Evolutionary conservation across 768 basidiomycete species (phyloP).

Genomic region (Suillus hirtellus): DNA sequence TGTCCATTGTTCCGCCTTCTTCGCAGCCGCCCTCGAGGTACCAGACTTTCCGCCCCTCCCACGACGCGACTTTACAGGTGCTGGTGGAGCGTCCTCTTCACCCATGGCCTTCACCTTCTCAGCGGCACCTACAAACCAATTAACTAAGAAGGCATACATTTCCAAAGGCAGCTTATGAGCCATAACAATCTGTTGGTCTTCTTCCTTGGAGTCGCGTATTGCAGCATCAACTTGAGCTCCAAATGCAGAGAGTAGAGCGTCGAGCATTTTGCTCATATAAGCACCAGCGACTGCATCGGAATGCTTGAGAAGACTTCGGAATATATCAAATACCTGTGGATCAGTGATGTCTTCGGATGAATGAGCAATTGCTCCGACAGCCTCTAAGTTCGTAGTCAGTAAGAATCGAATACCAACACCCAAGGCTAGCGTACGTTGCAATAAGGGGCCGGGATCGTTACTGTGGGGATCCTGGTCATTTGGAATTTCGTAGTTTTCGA

Average conservation of each 20-base stretch:
- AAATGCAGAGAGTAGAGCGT: constrained; percentile 80
- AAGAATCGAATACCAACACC: constrained; percentile 1
- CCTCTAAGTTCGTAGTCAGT: constrained; percentile 45
- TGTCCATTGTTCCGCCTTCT: constrained; percentile 56
- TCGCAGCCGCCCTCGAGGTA: constrained; percentile 41
- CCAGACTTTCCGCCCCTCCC: constrained; percentile 62
- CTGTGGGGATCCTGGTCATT: constrained; percentile 64
- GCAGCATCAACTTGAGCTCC: constrained; percentile 73
- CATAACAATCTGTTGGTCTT: constrained; percentile 59
- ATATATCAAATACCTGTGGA: constrained; percentile 73
- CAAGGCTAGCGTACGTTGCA: constrained; percentile 51
- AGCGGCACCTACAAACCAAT: constrained; percentile 84
- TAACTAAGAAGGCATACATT: constrained; percentile 88
- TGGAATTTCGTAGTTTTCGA: constrained; percentile 62
- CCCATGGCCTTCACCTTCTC: constrained; percentile 69
- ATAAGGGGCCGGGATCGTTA: constrained; percentile 52
- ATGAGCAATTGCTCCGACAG: constrained; percentile 79
- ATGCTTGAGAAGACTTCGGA: constrained; percentile 79
- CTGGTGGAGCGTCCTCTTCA: constrained; percentile 46
- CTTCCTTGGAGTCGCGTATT: constrained; percentile 65
- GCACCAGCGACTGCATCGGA: constrained; percentile 59
- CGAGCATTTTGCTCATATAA: constrained; percentile 83
- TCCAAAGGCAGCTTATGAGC: constrained; percentile 78
- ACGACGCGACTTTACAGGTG: constrained; percentile 50
- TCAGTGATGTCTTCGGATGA: constrained; percentile 73